A percentile compares a stretch with the other conserved stretches of the same genome.
Evolutionary conservation across 192 early-diverging fungal genomes (phyloP).

Genomic region (Gonapodya prolifera): DNA sequence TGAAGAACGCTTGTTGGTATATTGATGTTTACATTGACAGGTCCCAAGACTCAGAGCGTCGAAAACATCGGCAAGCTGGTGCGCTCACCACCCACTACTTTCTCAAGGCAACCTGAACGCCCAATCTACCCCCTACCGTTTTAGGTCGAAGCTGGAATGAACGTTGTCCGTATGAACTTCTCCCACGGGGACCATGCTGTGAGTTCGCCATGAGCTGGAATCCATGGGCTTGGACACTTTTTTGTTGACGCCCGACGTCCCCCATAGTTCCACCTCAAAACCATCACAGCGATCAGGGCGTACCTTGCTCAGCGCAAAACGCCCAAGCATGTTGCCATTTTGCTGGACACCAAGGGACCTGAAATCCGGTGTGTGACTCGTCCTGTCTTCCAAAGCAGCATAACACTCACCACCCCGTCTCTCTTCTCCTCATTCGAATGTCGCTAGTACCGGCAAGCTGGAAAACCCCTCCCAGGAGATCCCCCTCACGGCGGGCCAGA

Average conservation of each 20-base stretch:
- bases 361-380: conserved; percentile 28
- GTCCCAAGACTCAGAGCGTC: conserved; percentile 37
- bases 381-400: not conserved
- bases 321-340: conserved; percentile 28
- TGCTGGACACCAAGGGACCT: conserved; percentile 45
- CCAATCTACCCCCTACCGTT: not conserved
- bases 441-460: conserved; percentile 32
- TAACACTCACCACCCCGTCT: not conserved
- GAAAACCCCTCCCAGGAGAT: conserved; percentile 26
- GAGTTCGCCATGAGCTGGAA: not conserved
- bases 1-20: not conserved
- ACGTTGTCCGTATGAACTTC: conserved; percentile 41
- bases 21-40: conserved; percentile 8
- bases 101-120: not conserved
- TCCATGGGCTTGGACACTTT: no score
- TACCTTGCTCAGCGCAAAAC: conserved; percentile 22
- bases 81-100: no score
- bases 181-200: conserved; percentile 42
- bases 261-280: conserved; percentile 31
- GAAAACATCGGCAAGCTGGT: conserved; percentile 28
- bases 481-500: conserved; percentile 24
- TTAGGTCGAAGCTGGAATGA: conserved; percentile 32
- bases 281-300: conserved; percentile 26
- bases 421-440: not conserved
- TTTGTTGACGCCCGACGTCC: no score